Conservation (phyloP, 179 eudicot genomes). For the Drosera spatulata region DNA sequence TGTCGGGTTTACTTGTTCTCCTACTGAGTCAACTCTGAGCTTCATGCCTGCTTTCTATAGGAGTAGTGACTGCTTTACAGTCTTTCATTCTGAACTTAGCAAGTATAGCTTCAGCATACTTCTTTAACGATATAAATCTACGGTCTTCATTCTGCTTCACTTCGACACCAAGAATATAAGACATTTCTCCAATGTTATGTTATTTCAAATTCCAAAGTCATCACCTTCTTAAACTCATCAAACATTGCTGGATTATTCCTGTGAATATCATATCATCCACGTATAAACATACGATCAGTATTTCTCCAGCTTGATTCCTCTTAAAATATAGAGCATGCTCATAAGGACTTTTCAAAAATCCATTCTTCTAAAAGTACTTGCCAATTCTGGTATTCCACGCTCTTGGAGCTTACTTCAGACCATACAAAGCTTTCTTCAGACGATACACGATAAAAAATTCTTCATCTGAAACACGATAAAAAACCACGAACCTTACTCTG, state of each 20-base stretch:
- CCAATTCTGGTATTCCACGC: conserved; percentile 1
- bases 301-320: background rate
- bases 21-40: background rate
- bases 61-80: background rate
- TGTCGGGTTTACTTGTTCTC: background rate
- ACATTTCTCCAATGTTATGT: background rate
- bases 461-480: too few species aligned
- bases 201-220: background rate
- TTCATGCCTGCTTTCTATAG: background rate
- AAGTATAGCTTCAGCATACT: background rate
- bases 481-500: too few species aligned
- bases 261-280: background rate
- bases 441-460: too few species aligned
- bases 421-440: conserved; percentile 2
- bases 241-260: background rate
- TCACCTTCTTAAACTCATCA: background rate
- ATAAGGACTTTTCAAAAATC: background rate
- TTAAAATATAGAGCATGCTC: conserved; percentile 1
- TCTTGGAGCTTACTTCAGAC: conserved; percentile 2
- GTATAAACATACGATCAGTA: background rate
- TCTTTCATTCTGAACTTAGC: background rate
- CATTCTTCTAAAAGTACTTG: background rate
- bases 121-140: background rate
- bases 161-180: background rate
- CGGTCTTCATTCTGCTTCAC: background rate